Evolutionary conservation across 345 rosid species (phyloP).

Genomic region (Fremontodendron californicum): DNA sequence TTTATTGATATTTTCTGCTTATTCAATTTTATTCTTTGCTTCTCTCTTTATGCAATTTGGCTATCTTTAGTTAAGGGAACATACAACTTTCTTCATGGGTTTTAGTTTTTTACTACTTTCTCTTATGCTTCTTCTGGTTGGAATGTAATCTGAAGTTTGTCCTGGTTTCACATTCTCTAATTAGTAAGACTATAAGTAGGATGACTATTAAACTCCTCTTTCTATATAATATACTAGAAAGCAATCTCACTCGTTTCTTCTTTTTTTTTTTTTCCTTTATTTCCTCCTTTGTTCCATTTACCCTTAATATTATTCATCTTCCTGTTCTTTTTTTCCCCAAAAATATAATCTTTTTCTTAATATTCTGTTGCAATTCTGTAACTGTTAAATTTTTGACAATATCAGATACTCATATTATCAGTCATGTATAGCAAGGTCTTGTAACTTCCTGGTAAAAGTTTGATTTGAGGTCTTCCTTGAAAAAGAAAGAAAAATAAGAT

Average conservation of each 20-base stretch:
- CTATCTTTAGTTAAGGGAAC: slow-evolving; percentile 20
- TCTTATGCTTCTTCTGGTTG: slow-evolving; percentile 18
- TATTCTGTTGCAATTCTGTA: too few species aligned
- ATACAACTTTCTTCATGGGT: slow-evolving; percentile 19
- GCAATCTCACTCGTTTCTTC: background rate
- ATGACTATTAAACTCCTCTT: slow-evolving; percentile 6
- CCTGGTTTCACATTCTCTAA: slow-evolving; percentile 24
- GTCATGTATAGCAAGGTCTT: background rate
- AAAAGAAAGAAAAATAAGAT: background rate
- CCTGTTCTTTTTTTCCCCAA: background rate
- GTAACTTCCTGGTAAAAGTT: background rate
- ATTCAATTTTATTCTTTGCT: background rate
- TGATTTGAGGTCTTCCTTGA: background rate
- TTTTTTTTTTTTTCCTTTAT: too few species aligned
- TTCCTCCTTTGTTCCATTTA: background rate
- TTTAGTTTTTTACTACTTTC: slow-evolving; percentile 20
- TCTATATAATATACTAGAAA: background rate
- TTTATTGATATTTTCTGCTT: background rate
- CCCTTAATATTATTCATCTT: background rate
- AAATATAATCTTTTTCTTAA: too few species aligned
- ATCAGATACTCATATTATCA: background rate
- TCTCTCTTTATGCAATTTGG: background rate
- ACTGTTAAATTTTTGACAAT: background rate
- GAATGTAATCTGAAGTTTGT: slow-evolving; percentile 12
- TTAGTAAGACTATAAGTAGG: slow-evolving; percentile 18